These are phyloP conservation scores for Echium plantagineum DNA, from an alignment of 257 asterid species.

Conservation along the genomic window DNA sequence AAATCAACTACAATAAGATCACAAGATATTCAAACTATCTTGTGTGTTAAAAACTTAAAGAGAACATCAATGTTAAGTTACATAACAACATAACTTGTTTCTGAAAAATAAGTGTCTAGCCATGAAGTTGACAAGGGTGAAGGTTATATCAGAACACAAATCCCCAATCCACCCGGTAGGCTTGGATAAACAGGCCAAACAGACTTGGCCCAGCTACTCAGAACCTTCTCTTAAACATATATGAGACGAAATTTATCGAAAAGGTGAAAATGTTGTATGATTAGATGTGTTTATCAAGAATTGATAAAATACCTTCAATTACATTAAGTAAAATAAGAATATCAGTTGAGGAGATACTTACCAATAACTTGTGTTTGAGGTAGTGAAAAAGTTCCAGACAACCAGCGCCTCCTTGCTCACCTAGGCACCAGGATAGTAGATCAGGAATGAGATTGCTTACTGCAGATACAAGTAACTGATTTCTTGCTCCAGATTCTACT, in stretches of 20 bases:
- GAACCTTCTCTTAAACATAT: not conserved
- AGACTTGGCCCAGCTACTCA: not conserved
- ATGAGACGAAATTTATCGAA: not conserved
- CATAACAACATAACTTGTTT: no score
- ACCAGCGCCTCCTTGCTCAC: constrained; percentile 20
- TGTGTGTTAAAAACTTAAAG: not conserved
- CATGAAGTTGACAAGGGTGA: no score
- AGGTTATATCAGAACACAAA: not conserved
- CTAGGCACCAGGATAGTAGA: constrained; percentile 41
- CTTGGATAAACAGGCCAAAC: not conserved
- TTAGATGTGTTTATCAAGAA: not conserved
- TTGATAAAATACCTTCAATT: not conserved
- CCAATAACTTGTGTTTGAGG: constrained; percentile 78
- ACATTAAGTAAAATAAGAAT: not conserved
- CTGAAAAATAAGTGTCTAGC: no score
- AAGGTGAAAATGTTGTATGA: not conserved
- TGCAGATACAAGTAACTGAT: constrained; percentile 22
- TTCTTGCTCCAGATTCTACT: constrained; percentile 22
- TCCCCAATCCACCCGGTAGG: not conserved
- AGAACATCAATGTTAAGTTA: no score
- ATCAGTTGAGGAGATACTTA: constrained; percentile 11
- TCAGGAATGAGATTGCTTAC: constrained; percentile 42
- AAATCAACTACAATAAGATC: no score
- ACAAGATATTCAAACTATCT: no score
- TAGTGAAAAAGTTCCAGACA: constrained; percentile 39